Evolutionary conservation across 805 yeast genomes (phyloP), one percentile per base, ranked within the genome.

Genomic region (Peterozyma xylosa): DNA sequence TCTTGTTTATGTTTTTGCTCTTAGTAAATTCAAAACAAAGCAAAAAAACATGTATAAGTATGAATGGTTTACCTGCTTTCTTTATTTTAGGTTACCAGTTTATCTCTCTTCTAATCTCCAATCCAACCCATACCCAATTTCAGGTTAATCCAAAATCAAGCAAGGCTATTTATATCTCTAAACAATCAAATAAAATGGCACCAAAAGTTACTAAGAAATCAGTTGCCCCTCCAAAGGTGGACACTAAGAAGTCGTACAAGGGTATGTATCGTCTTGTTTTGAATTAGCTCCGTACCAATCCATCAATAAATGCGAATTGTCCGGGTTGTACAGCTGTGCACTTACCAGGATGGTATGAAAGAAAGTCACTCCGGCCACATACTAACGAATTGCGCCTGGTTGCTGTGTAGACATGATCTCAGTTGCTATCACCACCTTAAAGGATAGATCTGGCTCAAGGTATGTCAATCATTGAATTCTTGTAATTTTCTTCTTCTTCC

Each of bases 361-460:
- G n/a, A n/a, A n/a, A n/a, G n/a, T n/a, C n/a, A n/a, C n/a, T 18
- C 11, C 27, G 7, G 7, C 11, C 39, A 21, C 11, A 21, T 41
- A 49, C 57, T 55, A 44, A 53, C 60, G n/a, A n/a, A 27, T 33
- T 38, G 7, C 27, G 27, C 27, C 27, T 21, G 27, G 7, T 7
- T 21, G 7, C 4, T 21, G 16, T 42, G 35, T 40, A 76, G 85
- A 80, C 48, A 73, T 79, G 77, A 78, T 80, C 60, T 71, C 71
- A 57, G 77, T 82, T 48, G 95, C 91, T 41, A 71, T 87, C 50
- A 58, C 71, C 35, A 70, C 83, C 41, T 73, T 87, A 57, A 83
- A 84, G 56, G 90, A 85, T 58, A 80, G 95, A 67, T 83, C 75
- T 49, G 96, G 96, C 45, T 78, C 88, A 39, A 72, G 77, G 79